Evolutionary conservation across 2,329 filamentous ascomycete genomes (phyloP).

Genomic region (Colletotrichum sp.): DNA sequence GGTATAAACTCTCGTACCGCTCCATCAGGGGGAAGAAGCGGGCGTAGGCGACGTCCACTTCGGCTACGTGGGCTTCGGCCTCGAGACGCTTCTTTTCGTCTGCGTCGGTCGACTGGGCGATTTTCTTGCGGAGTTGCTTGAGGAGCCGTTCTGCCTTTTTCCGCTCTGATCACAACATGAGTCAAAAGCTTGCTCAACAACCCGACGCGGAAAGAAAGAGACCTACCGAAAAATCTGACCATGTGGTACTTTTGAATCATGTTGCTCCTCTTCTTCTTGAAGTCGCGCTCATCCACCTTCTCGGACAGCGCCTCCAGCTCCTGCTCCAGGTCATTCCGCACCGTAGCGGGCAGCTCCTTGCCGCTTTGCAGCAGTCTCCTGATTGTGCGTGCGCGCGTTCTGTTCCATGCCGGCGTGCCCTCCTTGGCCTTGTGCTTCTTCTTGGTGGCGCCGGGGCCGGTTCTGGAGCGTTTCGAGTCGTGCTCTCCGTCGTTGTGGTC

Average conservation of each 20-base stretch:
- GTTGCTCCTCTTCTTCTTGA: slow-evolving; percentile 65
- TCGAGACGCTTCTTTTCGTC: slow-evolving; percentile 58
- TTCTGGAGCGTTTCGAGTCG: slow-evolving; percentile 38
- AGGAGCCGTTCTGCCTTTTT: slow-evolving; percentile 73
- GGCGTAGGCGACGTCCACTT: slow-evolving; percentile 79
- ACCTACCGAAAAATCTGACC: slow-evolving; percentile 81
- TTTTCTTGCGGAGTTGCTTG: slow-evolving; percentile 67
- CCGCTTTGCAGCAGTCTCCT: slow-evolving; percentile 68
- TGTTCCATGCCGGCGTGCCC: slow-evolving; percentile 64
- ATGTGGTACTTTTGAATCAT: slow-evolving; percentile 85
- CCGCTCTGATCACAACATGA: slow-evolving; percentile 54
- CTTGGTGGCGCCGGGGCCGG: slow-evolving; percentile 30
- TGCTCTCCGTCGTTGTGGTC: slow-evolving; percentile 19
- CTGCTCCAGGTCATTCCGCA: slow-evolving; percentile 72
- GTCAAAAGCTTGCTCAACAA: not conserved
- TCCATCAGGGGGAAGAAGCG: slow-evolving; percentile 74
- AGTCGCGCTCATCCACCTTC: slow-evolving; percentile 64
- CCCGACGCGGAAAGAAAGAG: not conserved
- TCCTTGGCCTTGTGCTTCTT: slow-evolving; percentile 50
- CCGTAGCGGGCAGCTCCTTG: slow-evolving; percentile 69
- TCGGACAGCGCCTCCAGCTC: slow-evolving; percentile 71
- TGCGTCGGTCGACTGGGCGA: slow-evolving; percentile 55
- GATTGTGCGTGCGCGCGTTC: slow-evolving; percentile 74
- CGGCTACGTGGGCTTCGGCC: slow-evolving; percentile 66
- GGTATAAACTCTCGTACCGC: slow-evolving; percentile 71